Evolutionary conservation across 306 rosid species (phyloP), one percentile per base, ranked within the genome.

Genomic region (Acacia crassicarpa): DNA sequence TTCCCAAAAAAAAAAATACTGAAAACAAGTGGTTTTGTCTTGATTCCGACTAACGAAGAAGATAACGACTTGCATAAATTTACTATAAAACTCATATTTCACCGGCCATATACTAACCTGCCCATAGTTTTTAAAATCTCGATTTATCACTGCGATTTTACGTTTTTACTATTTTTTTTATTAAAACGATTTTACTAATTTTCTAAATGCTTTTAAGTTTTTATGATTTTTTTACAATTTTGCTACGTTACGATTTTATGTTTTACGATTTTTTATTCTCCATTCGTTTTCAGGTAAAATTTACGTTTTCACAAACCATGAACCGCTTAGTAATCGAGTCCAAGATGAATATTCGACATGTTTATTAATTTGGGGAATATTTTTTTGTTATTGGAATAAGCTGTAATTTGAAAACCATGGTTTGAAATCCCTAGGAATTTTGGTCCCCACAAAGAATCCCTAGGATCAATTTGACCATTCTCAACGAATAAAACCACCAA

Each of bases 341-440:
- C 22, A 9, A 48, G 58, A 54, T 20, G 25, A 27, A 25, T 61
- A 51, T 51, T 51, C 58, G 0, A 48, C 3, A 11, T 23, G 11
- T 10, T 59, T 22, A 22, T 10, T 1, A 5, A 59, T 23, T 59
- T 59, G 1, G 16, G 66, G 12, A 59, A 10, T 22, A 9, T 25
- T 49, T 15, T 3, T 10, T 51, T 6, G n/a, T 72, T 19, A 73
- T 22, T 27, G 6, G 32, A 33, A 69, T 40, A 67, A 35, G 70
- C 35, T 33, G 38, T 49, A 63, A 17, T 16, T 53, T 53, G 59
- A 53, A 6, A 72, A 81, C 76, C 48, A 63, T 51, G 72, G 84
- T 71, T 84, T 84, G 53, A 67, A 68, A 67, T 40, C 80, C 86
- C 65, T 51, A 49, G 8, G 22, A 51, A 14, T 48, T 51, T 51